phyloP scores from a whole-genome alignment of 2,329 filamentous ascomycete genomes.

The Lasiodiplodia sp. region DNA sequence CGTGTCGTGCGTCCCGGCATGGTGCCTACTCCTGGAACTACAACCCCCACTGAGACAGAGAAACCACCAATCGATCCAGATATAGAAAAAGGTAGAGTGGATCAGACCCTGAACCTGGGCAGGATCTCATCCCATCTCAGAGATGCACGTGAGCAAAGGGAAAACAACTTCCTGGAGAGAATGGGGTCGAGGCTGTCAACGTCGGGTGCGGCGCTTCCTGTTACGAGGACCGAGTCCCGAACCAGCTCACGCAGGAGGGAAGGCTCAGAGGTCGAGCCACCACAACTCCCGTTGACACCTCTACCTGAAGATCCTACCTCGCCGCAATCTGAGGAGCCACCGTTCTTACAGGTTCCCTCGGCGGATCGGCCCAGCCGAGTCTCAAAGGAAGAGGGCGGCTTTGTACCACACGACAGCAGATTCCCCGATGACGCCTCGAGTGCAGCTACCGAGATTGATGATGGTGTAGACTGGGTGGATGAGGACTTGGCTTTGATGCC shows the following conservation, averaged over 20 bases:
- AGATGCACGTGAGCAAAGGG: constrained; percentile 51
- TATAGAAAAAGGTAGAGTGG: constrained; percentile 51
- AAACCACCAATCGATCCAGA: constrained; percentile 49
- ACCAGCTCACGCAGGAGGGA: constrained; percentile 16
- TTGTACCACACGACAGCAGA: not conserved
- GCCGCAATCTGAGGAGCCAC: not conserved
- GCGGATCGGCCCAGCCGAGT: not conserved
- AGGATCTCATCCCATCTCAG: constrained; percentile 55
- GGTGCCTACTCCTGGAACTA: constrained; percentile 54
- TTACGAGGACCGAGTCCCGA: not conserved
- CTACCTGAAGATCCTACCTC: constrained; percentile 5
- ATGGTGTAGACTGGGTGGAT: constrained; percentile 48
- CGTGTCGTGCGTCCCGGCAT: constrained; percentile 62
- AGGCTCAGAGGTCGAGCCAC: not conserved
- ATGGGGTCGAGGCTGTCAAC: constrained; percentile 12
- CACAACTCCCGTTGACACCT: not conserved
- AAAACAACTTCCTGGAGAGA: constrained; percentile 26
- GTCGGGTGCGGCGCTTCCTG: not conserved
- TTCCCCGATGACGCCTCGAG: constrained; percentile 38
- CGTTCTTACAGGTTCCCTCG: not conserved
- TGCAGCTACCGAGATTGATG: constrained; percentile 40
- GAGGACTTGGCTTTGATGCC: constrained; percentile 55
- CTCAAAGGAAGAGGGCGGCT: not conserved
- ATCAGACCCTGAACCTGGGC: constrained; percentile 45
- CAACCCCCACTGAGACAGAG: constrained; percentile 36